A percentile compares a stretch with the other conserved stretches of the same genome.
Evolutionary conservation across 2,329 filamentous ascomycete genomes (phyloP).

Genomic region (Aspergillus persii): DNA sequence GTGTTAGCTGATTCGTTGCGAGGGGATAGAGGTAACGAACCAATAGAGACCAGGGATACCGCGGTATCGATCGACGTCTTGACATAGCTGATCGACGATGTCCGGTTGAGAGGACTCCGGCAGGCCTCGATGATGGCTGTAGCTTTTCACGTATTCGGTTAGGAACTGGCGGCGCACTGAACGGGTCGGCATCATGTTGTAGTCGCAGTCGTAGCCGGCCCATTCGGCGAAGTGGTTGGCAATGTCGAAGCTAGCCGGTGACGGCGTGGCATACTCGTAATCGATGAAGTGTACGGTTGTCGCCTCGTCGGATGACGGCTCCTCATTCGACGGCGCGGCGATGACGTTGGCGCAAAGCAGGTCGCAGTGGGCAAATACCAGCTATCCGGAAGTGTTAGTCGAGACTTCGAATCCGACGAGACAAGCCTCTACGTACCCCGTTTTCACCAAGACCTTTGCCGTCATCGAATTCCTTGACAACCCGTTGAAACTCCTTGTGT

Average conservation of each 20-base stretch:
- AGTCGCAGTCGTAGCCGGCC: constrained; percentile 96
- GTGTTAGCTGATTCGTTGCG: background rate
- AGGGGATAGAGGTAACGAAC: constrained; percentile 26
- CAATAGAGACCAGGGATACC: constrained; percentile 85
- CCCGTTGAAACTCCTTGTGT: constrained; percentile 69
- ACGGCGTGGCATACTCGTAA: constrained; percentile 95
- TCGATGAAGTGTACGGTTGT: constrained; percentile 82
- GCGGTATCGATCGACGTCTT: constrained; percentile 82
- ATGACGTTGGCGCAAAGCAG: constrained; percentile 96
- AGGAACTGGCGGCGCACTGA: constrained; percentile 78
- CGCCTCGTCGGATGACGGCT: constrained; percentile 31
- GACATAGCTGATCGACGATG: constrained; percentile 67
- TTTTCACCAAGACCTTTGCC: constrained; percentile 73
- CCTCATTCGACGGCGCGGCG: constrained; percentile 55
- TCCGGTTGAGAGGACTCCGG: constrained; percentile 50
- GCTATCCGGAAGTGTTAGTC: constrained; percentile 44
- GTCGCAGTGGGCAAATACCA: constrained; percentile 94
- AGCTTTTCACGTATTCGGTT: constrained; percentile 75
- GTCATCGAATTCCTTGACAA: constrained; percentile 70
- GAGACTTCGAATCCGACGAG: background rate
- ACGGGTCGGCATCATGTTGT: constrained; percentile 73
- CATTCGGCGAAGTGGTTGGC: constrained; percentile 98
- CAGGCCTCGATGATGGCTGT: constrained; percentile 54
- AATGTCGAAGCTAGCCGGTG: constrained; percentile 92
- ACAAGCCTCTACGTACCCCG: constrained; percentile 53